phyloP scores from a whole-genome alignment of 2,329 filamentous ascomycete species.

The Trichothecium sympodiale region DNA sequence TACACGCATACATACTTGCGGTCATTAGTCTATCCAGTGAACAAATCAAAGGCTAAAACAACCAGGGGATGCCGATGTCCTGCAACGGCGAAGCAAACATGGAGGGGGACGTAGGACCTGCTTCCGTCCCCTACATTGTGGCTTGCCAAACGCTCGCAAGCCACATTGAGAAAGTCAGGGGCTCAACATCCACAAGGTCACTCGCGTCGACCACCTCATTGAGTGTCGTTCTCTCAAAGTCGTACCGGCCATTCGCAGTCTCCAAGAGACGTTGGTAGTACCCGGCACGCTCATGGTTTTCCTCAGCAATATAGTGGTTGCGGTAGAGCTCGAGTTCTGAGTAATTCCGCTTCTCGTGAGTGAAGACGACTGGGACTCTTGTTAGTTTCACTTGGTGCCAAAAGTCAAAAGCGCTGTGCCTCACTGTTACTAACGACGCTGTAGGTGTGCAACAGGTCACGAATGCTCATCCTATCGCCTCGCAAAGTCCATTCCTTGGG shows the following conservation, averaged over 20 bases:
- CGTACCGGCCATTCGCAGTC: constrained; percentile 57
- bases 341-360: constrained; percentile 24
- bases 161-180: constrained; percentile 44
- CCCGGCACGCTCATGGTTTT: constrained; percentile 36
- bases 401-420: too few relatives aligned
- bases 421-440: constrained; percentile 37
- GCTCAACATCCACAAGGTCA: constrained; percentile 29
- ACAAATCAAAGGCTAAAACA: too few relatives aligned
- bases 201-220: constrained; percentile 35
- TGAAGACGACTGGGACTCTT: constrained; percentile 23
- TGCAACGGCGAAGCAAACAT: too few relatives aligned
- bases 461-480: constrained; percentile 53
- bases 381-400: constrained; percentile 4
- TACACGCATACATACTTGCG: too few relatives aligned
- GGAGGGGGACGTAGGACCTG: too few relatives aligned
- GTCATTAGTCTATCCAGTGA: too few relatives aligned
- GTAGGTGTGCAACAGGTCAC: constrained; percentile 43
- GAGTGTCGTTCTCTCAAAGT: constrained; percentile 49
- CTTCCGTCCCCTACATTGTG: neutral
- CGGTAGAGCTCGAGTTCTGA: constrained; percentile 28
- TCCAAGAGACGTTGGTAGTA: constrained; percentile 53
- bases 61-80: too few relatives aligned
- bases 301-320: constrained; percentile 30
- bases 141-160: constrained; percentile 19
- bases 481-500: constrained; percentile 57